phyloP scores from a whole-genome alignment of 345 rosid species.

The Pistacia vera region DNA sequence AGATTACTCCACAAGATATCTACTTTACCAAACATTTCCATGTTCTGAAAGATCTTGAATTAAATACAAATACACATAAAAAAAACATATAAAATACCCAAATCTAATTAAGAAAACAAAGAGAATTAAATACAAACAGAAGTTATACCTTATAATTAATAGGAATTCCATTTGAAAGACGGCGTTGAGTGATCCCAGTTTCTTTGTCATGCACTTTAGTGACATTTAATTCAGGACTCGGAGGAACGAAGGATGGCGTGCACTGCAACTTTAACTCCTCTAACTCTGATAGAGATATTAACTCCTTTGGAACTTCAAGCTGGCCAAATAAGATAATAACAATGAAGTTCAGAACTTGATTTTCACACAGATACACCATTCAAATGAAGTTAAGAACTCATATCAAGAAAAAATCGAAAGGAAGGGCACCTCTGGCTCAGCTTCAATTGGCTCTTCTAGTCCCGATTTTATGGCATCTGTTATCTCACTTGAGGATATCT shows the following conservation, averaged over 20 bases:
- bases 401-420: slow-evolving; percentile 23
- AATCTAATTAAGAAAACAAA: slow-evolving; percentile 8
- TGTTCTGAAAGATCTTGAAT: slow-evolving; percentile 9
- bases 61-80: background rate
- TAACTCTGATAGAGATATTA: slow-evolving; percentile 68
- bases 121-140: slow-evolving; percentile 6
- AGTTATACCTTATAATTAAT: slow-evolving; percentile 76
- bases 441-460: slow-evolving; percentile 80
- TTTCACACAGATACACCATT: slow-evolving; percentile 16
- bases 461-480: slow-evolving; percentile 74
- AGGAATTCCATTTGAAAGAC: slow-evolving; percentile 93
- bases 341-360: slow-evolving; percentile 6
- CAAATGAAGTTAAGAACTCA: slow-evolving; percentile 5
- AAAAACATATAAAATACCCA: background rate
- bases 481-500: slow-evolving; percentile 72
- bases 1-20: background rate
- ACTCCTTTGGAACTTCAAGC: slow-evolving; percentile 98
- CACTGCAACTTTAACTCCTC: slow-evolving; percentile 66
- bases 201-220: slow-evolving; percentile 76
- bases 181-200: slow-evolving; percentile 83
- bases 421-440: slow-evolving; percentile 90
- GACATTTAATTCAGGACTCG: slow-evolving; percentile 46
- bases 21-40: background rate
- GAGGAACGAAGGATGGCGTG: slow-evolving; percentile 65
- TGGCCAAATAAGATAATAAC: slow-evolving; percentile 40